Evolutionary conservation across 768 basidiomycete species (phyloP).

Genomic region (Chalciporus chontae): DNA sequence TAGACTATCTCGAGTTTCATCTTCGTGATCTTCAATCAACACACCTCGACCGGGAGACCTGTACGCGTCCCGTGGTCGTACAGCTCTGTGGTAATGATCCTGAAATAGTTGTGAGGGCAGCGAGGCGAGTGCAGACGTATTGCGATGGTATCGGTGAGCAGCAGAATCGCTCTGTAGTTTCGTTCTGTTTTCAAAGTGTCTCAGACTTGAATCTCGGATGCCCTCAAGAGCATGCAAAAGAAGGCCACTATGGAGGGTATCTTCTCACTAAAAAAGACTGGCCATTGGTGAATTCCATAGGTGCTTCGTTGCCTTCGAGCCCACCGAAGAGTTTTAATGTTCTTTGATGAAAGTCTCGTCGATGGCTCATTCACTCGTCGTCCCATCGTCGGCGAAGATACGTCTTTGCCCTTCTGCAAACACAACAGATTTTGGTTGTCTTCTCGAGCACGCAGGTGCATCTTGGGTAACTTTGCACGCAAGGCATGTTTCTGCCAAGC

Average conservation of each 20-base stretch:
- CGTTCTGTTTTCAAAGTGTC: constrained; percentile 8
- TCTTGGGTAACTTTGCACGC: constrained; percentile 75
- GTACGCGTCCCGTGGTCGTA: constrained; percentile 53
- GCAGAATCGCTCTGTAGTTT: not conserved
- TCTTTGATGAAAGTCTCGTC: constrained; percentile 46
- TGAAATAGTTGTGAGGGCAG: constrained; percentile 57
- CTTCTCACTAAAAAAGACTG: constrained; percentile 71
- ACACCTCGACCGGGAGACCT: constrained; percentile 14
- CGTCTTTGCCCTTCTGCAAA: constrained; percentile 50
- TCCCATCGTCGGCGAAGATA: constrained; percentile 67
- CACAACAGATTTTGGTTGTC: constrained; percentile 54
- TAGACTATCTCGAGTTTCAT: constrained; percentile 62
- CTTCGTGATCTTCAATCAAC: constrained; percentile 47
- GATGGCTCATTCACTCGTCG: constrained; percentile 57
- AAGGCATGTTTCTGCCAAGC: constrained; percentile 63
- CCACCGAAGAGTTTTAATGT: not conserved
- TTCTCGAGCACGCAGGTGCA: constrained; percentile 61
- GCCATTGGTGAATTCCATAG: constrained; percentile 62
- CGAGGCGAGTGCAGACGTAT: constrained; percentile 50
- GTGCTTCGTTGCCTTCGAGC: constrained; percentile 33
- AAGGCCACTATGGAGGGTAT: constrained; percentile 72
- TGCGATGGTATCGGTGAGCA: constrained; percentile 70
- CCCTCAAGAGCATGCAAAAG: constrained; percentile 65
- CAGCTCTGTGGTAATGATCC: constrained; percentile 74
- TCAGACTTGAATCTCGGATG: constrained; percentile 81